These are phyloP conservation scores for Xylaria telfairii DNA, from an alignment of 495 filamentous ascomycete genomes.

Conservation along the genomic window DNA sequence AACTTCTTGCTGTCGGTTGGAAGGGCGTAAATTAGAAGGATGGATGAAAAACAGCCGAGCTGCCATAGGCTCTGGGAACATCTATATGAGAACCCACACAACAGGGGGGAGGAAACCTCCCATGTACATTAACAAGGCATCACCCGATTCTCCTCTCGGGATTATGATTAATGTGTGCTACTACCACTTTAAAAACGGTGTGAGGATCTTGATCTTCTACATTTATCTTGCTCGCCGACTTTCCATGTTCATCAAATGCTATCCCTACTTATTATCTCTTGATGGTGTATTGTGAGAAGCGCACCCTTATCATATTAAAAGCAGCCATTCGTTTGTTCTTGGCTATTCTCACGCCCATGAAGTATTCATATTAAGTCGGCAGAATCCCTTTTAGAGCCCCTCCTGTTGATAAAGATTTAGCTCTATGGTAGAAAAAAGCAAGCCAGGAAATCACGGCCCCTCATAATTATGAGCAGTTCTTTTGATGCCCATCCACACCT, in stretches of 20 bases:
- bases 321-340: not conserved
- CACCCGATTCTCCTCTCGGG: conserved; percentile 42
- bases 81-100: not conserved
- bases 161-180: conserved; percentile 38
- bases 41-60: not conserved
- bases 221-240: not conserved
- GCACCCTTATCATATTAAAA: not conserved
- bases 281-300: not conserved
- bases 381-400: not conserved
- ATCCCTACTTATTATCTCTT: not conserved
- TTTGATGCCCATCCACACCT: not conserved
- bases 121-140: conserved; percentile 34
- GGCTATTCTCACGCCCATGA: not conserved
- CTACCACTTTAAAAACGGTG: conserved; percentile 24
- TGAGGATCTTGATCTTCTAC: not conserved
- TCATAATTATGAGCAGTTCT: not conserved
- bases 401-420: not conserved
- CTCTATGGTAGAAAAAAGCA: not conserved
- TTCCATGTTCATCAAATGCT: not conserved
- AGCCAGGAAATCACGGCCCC: not conserved
- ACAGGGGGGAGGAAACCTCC: not conserved
- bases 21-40: conserved; percentile 36
- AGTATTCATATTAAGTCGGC: not conserved
- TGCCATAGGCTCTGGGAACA: not conserved
- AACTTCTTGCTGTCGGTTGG: conserved; percentile 63